A percentile compares a stretch with the other conserved stretches of the same genome.
phyloP scores from a whole-genome alignment of 2,329 filamentous ascomycete genomes.

The Stagonosporopsis vannaccii region DNA sequence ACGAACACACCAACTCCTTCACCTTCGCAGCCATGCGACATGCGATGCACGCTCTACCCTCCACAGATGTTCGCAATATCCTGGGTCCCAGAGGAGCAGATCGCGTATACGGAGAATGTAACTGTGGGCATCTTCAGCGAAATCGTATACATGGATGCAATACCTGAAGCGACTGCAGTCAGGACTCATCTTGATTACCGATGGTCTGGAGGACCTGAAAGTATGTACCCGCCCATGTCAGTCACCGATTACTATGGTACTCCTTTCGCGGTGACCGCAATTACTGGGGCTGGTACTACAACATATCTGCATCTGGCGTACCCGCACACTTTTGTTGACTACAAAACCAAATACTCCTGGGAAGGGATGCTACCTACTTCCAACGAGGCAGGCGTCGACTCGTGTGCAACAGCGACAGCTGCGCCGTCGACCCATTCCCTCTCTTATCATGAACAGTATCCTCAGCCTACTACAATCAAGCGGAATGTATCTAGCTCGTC shows the following conservation, averaged over 20 bases:
- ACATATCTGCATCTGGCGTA: not conserved
- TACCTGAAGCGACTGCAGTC: not conserved
- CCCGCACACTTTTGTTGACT: not conserved
- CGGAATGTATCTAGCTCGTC: too few relatives aligned
- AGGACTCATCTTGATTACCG: not conserved
- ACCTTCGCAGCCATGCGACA: not conserved
- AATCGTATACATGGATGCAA: constrained; percentile 5
- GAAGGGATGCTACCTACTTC: not conserved
- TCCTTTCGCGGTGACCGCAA: not conserved
- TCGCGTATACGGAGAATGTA: constrained; percentile 26
- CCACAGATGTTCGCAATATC: constrained; percentile 9
- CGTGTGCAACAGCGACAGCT: not conserved
- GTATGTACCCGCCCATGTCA: not conserved
- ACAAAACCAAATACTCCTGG: not conserved
- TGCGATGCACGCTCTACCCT: not conserved
- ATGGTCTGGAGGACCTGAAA: not conserved
- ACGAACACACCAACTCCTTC: not conserved
- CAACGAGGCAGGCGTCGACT: not conserved
- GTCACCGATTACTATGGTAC: not conserved
- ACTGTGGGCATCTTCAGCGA: constrained; percentile 25
- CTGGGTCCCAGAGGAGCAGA: constrained; percentile 28
- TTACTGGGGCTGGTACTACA: not conserved
- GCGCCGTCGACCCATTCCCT: not conserved
- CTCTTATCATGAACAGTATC: not conserved
- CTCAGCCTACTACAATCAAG: not conserved